Conservation (phyloP, 352 stramenopile genomes). For the Phytophthora rubi region DNA sequence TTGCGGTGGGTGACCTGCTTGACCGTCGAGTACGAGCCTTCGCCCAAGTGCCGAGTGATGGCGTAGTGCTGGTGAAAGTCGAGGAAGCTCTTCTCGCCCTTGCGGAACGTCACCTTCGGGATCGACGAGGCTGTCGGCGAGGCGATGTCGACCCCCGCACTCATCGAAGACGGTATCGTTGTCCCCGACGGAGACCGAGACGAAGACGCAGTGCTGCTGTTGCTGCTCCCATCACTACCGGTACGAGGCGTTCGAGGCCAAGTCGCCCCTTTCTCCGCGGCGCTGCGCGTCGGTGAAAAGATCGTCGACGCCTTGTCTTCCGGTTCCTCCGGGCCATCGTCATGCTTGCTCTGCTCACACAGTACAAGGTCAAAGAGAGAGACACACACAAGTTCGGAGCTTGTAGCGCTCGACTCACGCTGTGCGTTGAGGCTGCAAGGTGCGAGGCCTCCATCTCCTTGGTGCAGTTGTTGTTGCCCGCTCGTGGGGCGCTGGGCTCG, state of each 20-base stretch:
- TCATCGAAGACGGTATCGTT: slow-evolving; percentile 4
- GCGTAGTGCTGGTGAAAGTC: slow-evolving; percentile 86
- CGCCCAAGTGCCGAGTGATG: slow-evolving; percentile 80
- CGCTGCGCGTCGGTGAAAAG: background rate
- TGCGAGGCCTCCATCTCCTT: slow-evolving; percentile 20
- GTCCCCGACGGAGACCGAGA: slow-evolving; percentile 8
- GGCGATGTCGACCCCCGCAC: background rate
- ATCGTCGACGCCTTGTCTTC: slow-evolving; percentile 27
- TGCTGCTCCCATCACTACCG: slow-evolving; percentile 23
- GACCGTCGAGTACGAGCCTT: slow-evolving; percentile 89
- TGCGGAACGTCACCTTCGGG: slow-evolving; percentile 61
- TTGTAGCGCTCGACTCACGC: slow-evolving; percentile 13
- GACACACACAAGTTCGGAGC: no score
- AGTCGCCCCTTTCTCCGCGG: slow-evolving; percentile 5
- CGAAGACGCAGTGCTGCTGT: slow-evolving; percentile 26
- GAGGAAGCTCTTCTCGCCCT: slow-evolving; percentile 83
- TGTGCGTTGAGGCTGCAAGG: background rate
- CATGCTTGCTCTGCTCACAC: slow-evolving; percentile 20
- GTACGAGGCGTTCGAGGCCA: slow-evolving; percentile 11
- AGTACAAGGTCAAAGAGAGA: background rate
- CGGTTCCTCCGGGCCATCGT: slow-evolving; percentile 21
- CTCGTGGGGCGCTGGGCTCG: slow-evolving; percentile 10
- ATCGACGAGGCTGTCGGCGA: slow-evolving; percentile 5
- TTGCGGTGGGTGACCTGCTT: slow-evolving; percentile 88
- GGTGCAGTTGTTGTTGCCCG: slow-evolving; percentile 30